A percentile compares a stretch with the other conserved stretches of the same genome.
phyloP scores from a whole-genome alignment of 345 rosid genomes.

The Firmiana major region DNA sequence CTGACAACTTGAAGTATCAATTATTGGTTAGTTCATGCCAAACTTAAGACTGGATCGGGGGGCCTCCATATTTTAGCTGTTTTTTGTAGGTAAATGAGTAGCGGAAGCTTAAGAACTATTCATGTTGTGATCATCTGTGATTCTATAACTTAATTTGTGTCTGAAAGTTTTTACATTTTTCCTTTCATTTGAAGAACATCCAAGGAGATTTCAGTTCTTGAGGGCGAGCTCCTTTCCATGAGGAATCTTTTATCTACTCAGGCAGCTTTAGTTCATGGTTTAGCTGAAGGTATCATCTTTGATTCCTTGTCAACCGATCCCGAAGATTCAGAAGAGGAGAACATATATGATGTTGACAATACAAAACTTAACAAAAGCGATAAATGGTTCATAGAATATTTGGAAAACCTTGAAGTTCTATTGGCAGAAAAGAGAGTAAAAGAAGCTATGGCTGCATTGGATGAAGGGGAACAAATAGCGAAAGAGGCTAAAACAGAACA shows the following conservation, averaged over 20 bases:
- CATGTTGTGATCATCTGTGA: background rate
- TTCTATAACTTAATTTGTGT: background rate
- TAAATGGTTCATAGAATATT: constrained; percentile 54
- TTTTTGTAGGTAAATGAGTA: background rate
- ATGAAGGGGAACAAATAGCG: constrained; percentile 59
- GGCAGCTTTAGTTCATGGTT: constrained; percentile 73
- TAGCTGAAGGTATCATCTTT: constrained; percentile 59
- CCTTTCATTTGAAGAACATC: constrained; percentile 51
- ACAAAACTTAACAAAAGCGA: constrained; percentile 47
- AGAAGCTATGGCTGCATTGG: constrained; percentile 71
- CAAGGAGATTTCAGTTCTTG: constrained; percentile 80
- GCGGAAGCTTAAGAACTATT: background rate
- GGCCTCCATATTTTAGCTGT: background rate
- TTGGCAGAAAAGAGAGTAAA: constrained; percentile 80
- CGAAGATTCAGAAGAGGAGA: constrained; percentile 49
- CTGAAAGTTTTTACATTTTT: background rate
- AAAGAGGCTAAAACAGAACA: constrained; percentile 38
- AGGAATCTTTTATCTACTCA: constrained; percentile 80
- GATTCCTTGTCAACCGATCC: constrained; percentile 46
- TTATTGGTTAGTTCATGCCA: background rate
- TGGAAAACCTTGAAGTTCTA: constrained; percentile 72
- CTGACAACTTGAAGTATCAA: background rate
- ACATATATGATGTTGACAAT: constrained; percentile 32
- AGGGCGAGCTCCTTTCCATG: constrained; percentile 85
- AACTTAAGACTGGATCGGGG: background rate